Base-by-base conservation (phyloP, 768 basidiomycete species). In the Candolleomyces efflorescens region DNA sequence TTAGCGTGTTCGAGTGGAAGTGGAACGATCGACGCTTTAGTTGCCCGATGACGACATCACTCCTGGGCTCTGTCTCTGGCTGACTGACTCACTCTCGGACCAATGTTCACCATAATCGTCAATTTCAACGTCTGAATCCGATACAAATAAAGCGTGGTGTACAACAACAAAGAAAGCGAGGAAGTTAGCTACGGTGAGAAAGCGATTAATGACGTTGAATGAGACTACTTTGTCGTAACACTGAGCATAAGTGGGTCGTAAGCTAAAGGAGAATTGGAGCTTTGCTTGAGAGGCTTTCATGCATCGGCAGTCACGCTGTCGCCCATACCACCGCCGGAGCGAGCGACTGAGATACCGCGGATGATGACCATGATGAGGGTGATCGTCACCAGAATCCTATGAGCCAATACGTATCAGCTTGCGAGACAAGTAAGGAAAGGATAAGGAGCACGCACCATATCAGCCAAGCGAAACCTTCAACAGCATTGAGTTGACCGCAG, bases 401-500 rank as follows among this genome's bases (percentile, higher is more conserved):
- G 41, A 5, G 45, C 22, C 54, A 53, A 38, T 48, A 22, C 45
- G 46, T 27, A 15, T n/a, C 47, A 41, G 48, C n/a, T n/a, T 18
- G 18, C 32, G 10, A 36, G 24, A 4, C 2, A 48, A 26, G 5
- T 6, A 41, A 37, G 6, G 20, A 41, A 46, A 52, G 52, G 54
- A 38, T 39, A 37, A 22, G 27, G 45, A 48, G 50, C 18, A 71
- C 83, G 60, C 61, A 89, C 89, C 85, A 89, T 62, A 82, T 79
- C 13, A 87, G 64, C 90, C 90, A 92, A 7, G 87, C 82, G 64
- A 92, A 91, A 18, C 73, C 90, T 65, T 86, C 81, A 1, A 88
- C 70, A 4, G 90, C 89, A 54, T 90, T 91, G 36, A 92, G 73
- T 64, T 92, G 90, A 26, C 81, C 82, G 65, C 90, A 93, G 60